A percentile compares a stretch with the other conserved stretches of the same genome.
Evolutionary conservation across 2,329 filamentous ascomycete species (phyloP).

Genomic region (Sporothrix dimorphospora): DNA sequence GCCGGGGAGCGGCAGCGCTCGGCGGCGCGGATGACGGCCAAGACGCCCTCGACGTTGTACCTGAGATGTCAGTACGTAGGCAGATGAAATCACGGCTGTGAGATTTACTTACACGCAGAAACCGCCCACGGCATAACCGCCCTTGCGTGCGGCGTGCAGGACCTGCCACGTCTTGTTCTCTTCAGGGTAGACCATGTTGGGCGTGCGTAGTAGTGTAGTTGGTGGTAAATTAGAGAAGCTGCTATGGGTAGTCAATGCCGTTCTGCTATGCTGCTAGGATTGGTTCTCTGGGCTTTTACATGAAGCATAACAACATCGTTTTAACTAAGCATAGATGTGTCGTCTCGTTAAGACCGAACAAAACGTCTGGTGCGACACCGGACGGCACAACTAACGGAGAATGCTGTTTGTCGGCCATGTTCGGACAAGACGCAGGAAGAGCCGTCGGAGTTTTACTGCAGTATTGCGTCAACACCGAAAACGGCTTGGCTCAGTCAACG

Average conservation of each 20-base stretch:
- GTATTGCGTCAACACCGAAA: background rate
- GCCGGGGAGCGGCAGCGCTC: conserved; percentile 64
- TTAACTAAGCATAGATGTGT: background rate
- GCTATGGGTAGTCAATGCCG: background rate
- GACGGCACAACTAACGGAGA: background rate
- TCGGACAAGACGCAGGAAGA: background rate
- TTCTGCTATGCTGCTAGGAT: background rate
- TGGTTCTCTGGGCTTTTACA: background rate
- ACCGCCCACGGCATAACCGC: conserved; percentile 25
- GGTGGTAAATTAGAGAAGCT: background rate
- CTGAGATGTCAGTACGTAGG: conserved; percentile 36
- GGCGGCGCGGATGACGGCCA: conserved; percentile 68
- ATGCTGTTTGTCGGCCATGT: background rate
- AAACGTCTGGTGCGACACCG: background rate
- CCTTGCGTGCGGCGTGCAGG: conserved; percentile 24
- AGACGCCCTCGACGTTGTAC: conserved; percentile 72
- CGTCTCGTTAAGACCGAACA: background rate
- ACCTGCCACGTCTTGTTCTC: conserved; percentile 22
- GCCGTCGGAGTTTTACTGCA: background rate
- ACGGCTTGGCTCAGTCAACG: background rate
- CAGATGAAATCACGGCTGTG: too few relatives aligned
- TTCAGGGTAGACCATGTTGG: background rate
- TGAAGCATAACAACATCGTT: background rate
- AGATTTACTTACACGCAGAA: conserved; percentile 10
- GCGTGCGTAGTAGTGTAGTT: background rate